Conservation (phyloP, 768 basidiomycete species). For the Lactarius quietus region DNA sequence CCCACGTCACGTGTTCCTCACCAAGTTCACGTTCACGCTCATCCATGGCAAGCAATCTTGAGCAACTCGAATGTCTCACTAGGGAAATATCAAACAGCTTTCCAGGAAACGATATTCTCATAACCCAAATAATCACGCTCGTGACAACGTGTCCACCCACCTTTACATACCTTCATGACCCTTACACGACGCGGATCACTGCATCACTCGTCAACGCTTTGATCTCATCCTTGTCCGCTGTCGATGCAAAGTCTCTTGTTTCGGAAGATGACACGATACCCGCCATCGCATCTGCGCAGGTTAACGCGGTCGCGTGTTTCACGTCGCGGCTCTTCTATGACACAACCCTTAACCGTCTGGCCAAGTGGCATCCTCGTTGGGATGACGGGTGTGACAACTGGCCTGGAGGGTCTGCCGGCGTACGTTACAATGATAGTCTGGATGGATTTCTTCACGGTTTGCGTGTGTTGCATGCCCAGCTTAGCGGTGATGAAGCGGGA, state of each 20-base stretch:
- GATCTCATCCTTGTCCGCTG: slow-evolving; percentile 31
- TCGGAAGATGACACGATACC: slow-evolving; percentile 13
- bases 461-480: slow-evolving; percentile 35
- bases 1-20: slow-evolving; percentile 9
- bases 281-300: slow-evolving; percentile 41
- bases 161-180: slow-evolving; percentile 67
- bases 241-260: slow-evolving; percentile 8
- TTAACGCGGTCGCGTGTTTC: slow-evolving; percentile 60
- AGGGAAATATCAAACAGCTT: slow-evolving; percentile 21
- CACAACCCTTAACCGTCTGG: slow-evolving; percentile 56
- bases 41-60: slow-evolving; percentile 16
- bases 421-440: slow-evolving; percentile 59
- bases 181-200: slow-evolving; percentile 46
- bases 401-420: slow-evolving; percentile 38
- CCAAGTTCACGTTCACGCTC: no score
- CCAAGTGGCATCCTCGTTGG: slow-evolving; percentile 55
- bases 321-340: slow-evolving; percentile 63
- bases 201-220: slow-evolving; percentile 41
- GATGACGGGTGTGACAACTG: slow-evolving; percentile 59
- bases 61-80: slow-evolving; percentile 22
- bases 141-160: slow-evolving; percentile 46
- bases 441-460: slow-evolving; percentile 72
- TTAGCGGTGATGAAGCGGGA: background rate
- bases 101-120: slow-evolving; percentile 29
- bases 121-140: slow-evolving; percentile 31